Evolutionary conservation across 768 basidiomycete species (phyloP).

Genomic region (Auriscalpium microsporum): DNA sequence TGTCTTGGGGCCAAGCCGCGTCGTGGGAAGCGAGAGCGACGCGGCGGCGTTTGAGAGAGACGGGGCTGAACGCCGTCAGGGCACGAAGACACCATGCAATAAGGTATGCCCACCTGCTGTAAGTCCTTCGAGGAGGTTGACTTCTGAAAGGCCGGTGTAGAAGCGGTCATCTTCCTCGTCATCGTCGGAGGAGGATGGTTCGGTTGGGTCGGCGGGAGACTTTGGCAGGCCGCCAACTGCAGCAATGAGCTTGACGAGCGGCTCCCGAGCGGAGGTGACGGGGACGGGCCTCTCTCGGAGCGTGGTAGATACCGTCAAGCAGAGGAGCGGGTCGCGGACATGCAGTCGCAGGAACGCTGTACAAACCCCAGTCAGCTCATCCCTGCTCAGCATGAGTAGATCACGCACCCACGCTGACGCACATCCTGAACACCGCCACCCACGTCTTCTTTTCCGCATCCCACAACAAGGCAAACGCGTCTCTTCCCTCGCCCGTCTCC

Average conservation of each 20-base stretch:
- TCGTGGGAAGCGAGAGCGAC: conserved; percentile 50
- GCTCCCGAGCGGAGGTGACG: conserved; percentile 30
- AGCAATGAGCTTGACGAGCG: conserved; percentile 26
- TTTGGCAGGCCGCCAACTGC: conserved; percentile 25
- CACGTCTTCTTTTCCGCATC: conserved; percentile 51
- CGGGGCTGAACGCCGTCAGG: conserved; percentile 29
- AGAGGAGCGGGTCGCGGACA: conserved; percentile 68
- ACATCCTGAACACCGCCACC: conserved; percentile 74
- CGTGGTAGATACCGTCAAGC: conserved; percentile 78
- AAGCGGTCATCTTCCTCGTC: conserved; percentile 32
- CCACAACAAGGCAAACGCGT: conserved; percentile 61
- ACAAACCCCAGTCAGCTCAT: background rate
- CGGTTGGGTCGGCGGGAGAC: conserved; percentile 25
- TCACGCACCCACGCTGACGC: conserved; percentile 69
- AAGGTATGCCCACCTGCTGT: conserved; percentile 41
- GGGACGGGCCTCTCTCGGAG: conserved; percentile 70
- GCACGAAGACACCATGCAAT: background rate
- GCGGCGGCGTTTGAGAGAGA: conserved; percentile 28
- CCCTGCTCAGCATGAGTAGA: background rate
- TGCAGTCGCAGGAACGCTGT: conserved; percentile 47
- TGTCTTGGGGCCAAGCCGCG: conserved; percentile 60
- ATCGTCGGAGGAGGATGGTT: conserved; percentile 15
- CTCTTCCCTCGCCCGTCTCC: conserved; percentile 28
- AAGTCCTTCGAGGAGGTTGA: conserved; percentile 61
- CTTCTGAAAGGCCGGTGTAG: conserved; percentile 49